These are phyloP conservation scores for Pestalotiopsis sp. DNA, from an alignment of 2,329 filamentous ascomycete genomes.

Conservation along the genomic window DNA sequence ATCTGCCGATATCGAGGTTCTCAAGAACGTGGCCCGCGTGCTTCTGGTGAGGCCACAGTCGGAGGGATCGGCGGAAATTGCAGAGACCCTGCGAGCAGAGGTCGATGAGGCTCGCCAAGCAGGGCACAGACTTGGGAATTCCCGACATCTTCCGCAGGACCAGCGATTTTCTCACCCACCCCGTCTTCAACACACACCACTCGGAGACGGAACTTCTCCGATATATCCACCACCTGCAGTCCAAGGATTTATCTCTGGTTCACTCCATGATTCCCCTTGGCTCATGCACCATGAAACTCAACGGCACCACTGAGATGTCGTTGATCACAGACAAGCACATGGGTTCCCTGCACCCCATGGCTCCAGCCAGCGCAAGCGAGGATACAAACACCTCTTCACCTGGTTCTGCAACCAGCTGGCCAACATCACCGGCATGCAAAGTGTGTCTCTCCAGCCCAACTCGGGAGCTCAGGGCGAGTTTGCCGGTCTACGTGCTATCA, in stretches of 20 bases:
- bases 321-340: constrained; percentile 79
- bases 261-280: constrained; percentile 98
- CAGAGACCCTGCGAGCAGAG: constrained; percentile 38
- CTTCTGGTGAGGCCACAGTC: not conserved
- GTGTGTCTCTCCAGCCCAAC: constrained; percentile 90
- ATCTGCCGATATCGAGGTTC: constrained; percentile 58
- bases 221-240: constrained; percentile 91
- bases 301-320: constrained; percentile 91
- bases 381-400: constrained; percentile 71
- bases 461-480: constrained; percentile 97
- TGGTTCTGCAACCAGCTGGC: constrained; percentile 77
- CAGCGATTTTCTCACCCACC: constrained; percentile 80
- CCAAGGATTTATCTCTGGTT: constrained; percentile 89
- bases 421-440: constrained; percentile 86
- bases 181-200: constrained; percentile 93
- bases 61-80: not conserved
- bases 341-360: constrained; percentile 80
- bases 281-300: constrained; percentile 98
- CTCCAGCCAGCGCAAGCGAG: constrained; percentile 61
- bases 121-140: constrained; percentile 43
- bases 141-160: constrained; percentile 68
- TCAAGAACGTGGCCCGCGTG: constrained; percentile 27
- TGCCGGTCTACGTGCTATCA: constrained; percentile 84
- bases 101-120: constrained; percentile 40
- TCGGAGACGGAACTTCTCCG: constrained; percentile 93